phyloP scores from a whole-genome alignment of 2,329 filamentous ascomycete genomes.

The Boeremia lycopersici region DNA sequence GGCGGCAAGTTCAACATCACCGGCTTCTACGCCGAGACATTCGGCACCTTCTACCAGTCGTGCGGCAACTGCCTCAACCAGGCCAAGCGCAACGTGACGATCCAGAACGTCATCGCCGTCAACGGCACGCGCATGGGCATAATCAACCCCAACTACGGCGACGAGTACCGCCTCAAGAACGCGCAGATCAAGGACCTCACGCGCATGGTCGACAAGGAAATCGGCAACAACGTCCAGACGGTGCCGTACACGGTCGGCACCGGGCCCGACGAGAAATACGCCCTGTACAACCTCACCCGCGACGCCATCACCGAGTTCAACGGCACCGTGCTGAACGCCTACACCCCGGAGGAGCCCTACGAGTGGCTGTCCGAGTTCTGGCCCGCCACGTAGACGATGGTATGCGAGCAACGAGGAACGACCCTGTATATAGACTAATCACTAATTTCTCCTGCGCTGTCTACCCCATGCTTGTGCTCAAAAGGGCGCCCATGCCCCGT shows the following conservation, averaged over 20 bases:
- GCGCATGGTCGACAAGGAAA: slow-evolving; percentile 33
- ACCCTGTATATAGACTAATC: slow-evolving; percentile 5
- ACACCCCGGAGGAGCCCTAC: slow-evolving; percentile 29
- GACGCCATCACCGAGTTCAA: slow-evolving; percentile 31
- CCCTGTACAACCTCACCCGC: slow-evolving; percentile 32
- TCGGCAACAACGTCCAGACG: slow-evolving; percentile 35
- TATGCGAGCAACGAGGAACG: not conserved
- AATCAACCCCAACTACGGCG: slow-evolving; percentile 34
- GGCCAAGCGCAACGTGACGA: slow-evolving; percentile 35
- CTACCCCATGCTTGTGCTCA: not conserved
- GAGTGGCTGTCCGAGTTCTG: slow-evolving; percentile 32
- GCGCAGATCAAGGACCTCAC: slow-evolving; percentile 26
- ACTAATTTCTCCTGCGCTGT: not conserved
- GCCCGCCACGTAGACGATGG: slow-evolving; percentile 6
- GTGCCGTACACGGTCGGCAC: slow-evolving; percentile 34
- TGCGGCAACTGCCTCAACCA: slow-evolving; percentile 37
- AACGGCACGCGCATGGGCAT: slow-evolving; percentile 37
- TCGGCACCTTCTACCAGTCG: slow-evolving; percentile 34
- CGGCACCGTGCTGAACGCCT: slow-evolving; percentile 24
- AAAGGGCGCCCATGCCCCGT: slow-evolving; percentile 24
- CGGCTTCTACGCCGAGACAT: slow-evolving; percentile 33
- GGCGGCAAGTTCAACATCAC: slow-evolving; percentile 33
- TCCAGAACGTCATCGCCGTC: slow-evolving; percentile 32
- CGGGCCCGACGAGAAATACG: slow-evolving; percentile 35
- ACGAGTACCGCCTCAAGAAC: slow-evolving; percentile 35